phyloP scores from a whole-genome alignment of 2,329 filamentous ascomycete species.

The Didymellaceae sp. region DNA sequence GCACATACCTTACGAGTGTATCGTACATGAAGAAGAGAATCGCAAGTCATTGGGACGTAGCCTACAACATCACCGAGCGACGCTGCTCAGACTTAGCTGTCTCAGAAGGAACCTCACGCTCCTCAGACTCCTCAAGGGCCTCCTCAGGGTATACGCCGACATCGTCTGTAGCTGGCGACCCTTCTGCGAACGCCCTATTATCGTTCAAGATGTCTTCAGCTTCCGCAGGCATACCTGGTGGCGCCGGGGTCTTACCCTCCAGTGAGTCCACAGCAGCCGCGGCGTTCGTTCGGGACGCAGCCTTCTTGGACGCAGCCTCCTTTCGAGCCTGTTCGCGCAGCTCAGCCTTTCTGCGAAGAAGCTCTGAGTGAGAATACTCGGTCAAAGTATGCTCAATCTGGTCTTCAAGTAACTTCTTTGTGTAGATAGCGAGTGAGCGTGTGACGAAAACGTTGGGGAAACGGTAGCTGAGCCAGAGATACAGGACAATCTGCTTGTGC shows the following conservation, averaged over 20 bases:
- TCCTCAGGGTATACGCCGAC: conserved; percentile 28
- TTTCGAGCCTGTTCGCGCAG: too few species aligned
- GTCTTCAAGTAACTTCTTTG: conserved; percentile 78
- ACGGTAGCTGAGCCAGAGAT: conserved; percentile 92
- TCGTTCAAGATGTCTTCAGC: conserved; percentile 27
- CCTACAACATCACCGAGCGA: not conserved
- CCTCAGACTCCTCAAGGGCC: conserved; percentile 2
- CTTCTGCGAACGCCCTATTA: conserved; percentile 8
- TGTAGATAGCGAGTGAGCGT: conserved; percentile 76
- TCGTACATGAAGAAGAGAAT: too few species aligned
- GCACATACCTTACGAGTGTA: too few species aligned
- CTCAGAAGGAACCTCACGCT: not conserved
- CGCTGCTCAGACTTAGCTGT: not conserved
- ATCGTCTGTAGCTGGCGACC: conserved; percentile 18
- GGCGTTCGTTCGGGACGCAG: too few species aligned
- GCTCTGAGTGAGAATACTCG: conserved; percentile 58
- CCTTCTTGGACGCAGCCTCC: conserved; percentile 16
- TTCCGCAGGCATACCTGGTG: conserved; percentile 19
- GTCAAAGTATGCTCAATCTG: conserved; percentile 71
- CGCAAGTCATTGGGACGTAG: too few species aligned
- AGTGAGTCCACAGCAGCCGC: conserved; percentile 1
- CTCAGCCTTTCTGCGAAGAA: too few species aligned
- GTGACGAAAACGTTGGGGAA: conserved; percentile 81
- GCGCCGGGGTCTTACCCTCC: conserved; percentile 2
- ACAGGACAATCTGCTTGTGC: conserved; percentile 82